Base-by-base conservation (phyloP, 441 rosid species). In the Erodium trifolium region DNA sequence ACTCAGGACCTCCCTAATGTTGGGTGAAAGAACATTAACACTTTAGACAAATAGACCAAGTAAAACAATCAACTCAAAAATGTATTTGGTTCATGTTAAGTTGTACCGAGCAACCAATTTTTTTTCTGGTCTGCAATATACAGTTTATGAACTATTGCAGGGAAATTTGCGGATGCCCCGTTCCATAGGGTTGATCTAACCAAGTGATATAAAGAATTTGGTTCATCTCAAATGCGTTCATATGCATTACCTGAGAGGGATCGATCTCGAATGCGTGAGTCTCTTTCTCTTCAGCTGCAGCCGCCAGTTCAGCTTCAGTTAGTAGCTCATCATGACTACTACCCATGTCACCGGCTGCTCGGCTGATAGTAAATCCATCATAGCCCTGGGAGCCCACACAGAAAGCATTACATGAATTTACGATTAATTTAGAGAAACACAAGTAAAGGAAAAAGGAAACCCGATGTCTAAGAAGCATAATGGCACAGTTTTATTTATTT, bases 281-380 rank as follows among this genome's bases (percentile, higher is more conserved):
- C 82, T 92, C 94, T 79, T 87, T 94, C 51, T 92, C 97, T 83
- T 94, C 96, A 43, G 93, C 87, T 31, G 83, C 96, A 76, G 97
- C 96, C 39, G 99, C 97, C 81, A 88, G 76, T 72, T 88, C 91
- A 77, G 93, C 91, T 81, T 81, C 92, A 76, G 84, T 85, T 68
- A 94, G 84, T 77, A 94, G 81, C 77, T 80, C 96, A 70, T 81
- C 88, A 71, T 85, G 96, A 71, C 80, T 77, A 63, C 81, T 76
- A 69, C 70, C 86, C 70, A 83, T 77, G 82, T 90, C 99, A 79
- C 95, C 97, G 0, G 84, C 82, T 67, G 93, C 76, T 83, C 83
- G 92, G 76, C 89, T 85, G 41, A 87, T 64, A 0, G 83, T 82
- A 77, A 94, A 94, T 73, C 82, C 96, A 76, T 88, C 92, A 49